These are phyloP conservation scores for Isatis tinctoria DNA, from an alignment of 345 rosid species.

Conservation along the genomic window DNA sequence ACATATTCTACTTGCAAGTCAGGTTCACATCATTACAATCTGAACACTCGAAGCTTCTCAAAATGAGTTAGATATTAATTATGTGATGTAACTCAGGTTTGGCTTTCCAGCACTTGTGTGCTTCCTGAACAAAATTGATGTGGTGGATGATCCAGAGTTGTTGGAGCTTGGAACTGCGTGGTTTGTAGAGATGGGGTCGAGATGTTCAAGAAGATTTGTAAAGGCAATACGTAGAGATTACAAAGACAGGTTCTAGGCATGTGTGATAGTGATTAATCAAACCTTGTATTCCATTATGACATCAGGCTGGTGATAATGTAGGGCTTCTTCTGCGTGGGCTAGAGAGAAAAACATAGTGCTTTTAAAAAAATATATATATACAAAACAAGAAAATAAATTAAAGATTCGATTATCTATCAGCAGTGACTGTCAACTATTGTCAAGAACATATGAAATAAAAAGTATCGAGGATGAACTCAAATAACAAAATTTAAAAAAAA, in stretches of 20 bases:
- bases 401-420: too few relatives aligned
- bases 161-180: constrained; percentile 98
- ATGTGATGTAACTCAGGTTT: constrained; percentile 53
- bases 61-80: constrained; percentile 31
- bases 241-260: constrained; percentile 4
- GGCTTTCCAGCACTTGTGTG: constrained; percentile 98
- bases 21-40: constrained; percentile 44
- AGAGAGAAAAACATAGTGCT: constrained; percentile 83
- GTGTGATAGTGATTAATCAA: constrained; percentile 6
- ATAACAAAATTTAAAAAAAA: too few relatives aligned
- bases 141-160: constrained; percentile 82
- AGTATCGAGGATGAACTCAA: too few relatives aligned
- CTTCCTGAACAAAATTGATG: constrained; percentile 91
- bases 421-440: too few relatives aligned
- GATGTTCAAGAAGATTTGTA: constrained; percentile 97
- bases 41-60: constrained; percentile 9
- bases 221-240: constrained; percentile 9
- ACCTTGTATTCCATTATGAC: constrained; percentile 4
- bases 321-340: constrained; percentile 96
- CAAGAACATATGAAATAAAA: too few relatives aligned
- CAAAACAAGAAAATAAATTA: too few relatives aligned
- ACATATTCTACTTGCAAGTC: constrained; percentile 95
- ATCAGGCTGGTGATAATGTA: constrained; percentile 98
- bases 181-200: constrained; percentile 78
- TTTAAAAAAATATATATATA: too few relatives aligned